Percentiles rank a stretch among this genome's conserved stretches.
Evolutionary conservation across 345 rosid species (phyloP).

Genomic region (Citrus reticulata): DNA sequence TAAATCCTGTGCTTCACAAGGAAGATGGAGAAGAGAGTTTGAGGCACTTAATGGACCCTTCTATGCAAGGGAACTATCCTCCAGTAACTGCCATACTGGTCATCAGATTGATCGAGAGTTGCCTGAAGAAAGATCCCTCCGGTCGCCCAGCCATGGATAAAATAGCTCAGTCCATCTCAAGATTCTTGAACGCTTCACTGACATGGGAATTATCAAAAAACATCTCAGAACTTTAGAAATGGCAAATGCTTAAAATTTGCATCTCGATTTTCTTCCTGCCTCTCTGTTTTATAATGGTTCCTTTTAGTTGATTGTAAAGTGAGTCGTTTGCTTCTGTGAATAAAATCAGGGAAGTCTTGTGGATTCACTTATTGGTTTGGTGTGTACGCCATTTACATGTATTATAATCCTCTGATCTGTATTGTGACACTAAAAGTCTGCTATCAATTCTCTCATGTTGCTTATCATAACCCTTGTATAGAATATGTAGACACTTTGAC

Average conservation of each 20-base stretch:
- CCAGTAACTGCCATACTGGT: conserved; percentile 36
- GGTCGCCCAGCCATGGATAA: conserved; percentile 74
- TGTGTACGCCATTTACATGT: background rate
- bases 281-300: background rate
- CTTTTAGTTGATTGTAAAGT: background rate
- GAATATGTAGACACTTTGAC: background rate
- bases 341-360: background rate
- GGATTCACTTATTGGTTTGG: background rate
- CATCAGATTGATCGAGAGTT: conserved; percentile 42
- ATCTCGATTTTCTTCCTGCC: background rate
- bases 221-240: conserved; percentile 8
- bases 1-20: conserved; percentile 17
- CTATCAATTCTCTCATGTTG: background rate
- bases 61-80: conserved; percentile 39
- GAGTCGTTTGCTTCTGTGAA: background rate
- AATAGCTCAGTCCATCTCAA: conserved; percentile 42
- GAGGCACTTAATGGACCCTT: conserved; percentile 36
- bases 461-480: no score
- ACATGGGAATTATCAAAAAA: conserved; percentile 32
- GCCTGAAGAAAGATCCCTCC: conserved; percentile 53
- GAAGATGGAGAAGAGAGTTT: conserved; percentile 25
- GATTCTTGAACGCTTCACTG: conserved; percentile 38
- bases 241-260: background rate
- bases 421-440: background rate
- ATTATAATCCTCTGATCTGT: background rate